Base-by-base conservation (phyloP, 495 filamentous ascomycete genomes). In the Apodospora peruviana region DNA sequence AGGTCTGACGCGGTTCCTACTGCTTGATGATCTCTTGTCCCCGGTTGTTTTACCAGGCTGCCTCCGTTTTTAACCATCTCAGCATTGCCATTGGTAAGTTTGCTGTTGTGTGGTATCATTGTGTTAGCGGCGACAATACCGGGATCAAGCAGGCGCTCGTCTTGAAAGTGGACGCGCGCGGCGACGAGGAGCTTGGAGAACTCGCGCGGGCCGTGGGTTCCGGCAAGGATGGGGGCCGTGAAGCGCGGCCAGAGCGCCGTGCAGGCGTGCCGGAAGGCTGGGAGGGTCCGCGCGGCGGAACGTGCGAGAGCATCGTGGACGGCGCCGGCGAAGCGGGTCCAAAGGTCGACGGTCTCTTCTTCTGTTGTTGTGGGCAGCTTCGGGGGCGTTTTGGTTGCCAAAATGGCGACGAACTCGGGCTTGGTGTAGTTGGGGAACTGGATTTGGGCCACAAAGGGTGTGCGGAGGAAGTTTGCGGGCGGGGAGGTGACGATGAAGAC, bases 361-460 rank as follows among this genome's bases (percentile, higher is more conserved):
- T 56, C 32, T 10, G 66, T 68, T 0, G 62, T 67, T 45, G 64
- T 67, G 17, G 69, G 67, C 9, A 72, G 62, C 0, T 72, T 49
- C 0, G 50, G 53, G 1, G 60, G 71, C 12, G 61, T 52, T 38
- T 75, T 55, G 29, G 60, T 29, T 46, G 66, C 78, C 32, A 96
- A 73, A 47, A 98, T 90, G 21, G 76, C 57, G 39, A 93, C 77
- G 39, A 85, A 80, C 58, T 96, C 85, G 35, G 81, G 58, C 58
- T 90, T 89, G 14, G 81, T 87, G 66, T 98, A 98, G 8, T 85
- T 72, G 0, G 91, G 80, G 65, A 97, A 97, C 60, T 83, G 81
- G 46, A 97, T 72, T 66, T 95, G 82, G 4, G 91, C 86, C 21
- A 85, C 71, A 23, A 86, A 84, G 4, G 85, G 71, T 29, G 76